phyloP scores from a whole-genome alignment of 345 rosid species.

The Leavenworthia alabamica region DNA sequence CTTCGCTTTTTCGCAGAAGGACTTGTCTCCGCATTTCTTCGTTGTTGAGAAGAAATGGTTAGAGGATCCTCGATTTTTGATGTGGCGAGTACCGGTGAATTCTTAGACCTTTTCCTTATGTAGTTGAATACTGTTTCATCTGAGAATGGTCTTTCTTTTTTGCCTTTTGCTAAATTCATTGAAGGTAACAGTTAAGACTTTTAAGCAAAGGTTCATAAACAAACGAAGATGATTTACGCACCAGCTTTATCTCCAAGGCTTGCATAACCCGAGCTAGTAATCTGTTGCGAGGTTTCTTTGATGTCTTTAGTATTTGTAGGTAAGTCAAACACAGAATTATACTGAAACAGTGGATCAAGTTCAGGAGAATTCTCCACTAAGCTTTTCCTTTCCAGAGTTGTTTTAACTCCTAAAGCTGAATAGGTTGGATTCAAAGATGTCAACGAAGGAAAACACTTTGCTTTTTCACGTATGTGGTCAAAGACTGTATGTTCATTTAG shows the following conservation, averaged over 20 bases:
- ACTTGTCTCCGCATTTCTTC: conserved; percentile 25
- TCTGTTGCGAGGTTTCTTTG: conserved; percentile 14
- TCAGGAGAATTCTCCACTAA: conserved; percentile 35
- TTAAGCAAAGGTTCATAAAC: conserved; percentile 3
- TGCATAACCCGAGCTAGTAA: conserved; percentile 10
- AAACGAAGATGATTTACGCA: conserved; percentile 17
- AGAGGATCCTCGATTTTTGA: conserved; percentile 21
- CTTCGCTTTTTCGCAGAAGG: conserved; percentile 23
- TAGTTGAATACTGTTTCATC: conserved; percentile 58
- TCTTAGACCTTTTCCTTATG: conserved; percentile 58
- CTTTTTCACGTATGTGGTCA: conserved; percentile 76
- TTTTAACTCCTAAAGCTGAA: conserved; percentile 35
- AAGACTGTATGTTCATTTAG: conserved; percentile 55
- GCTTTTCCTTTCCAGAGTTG: conserved; percentile 46
- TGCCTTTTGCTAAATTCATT: conserved; percentile 5
- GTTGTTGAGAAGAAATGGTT: conserved; percentile 25
- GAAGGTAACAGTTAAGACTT: not conserved
- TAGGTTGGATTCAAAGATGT: conserved; percentile 34
- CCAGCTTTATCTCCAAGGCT: conserved; percentile 35
- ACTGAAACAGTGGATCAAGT: conserved; percentile 29
- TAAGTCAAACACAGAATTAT: conserved; percentile 24
- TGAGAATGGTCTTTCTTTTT: conserved; percentile 28
- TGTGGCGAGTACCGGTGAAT: conserved; percentile 39
- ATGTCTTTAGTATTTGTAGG: conserved; percentile 16
- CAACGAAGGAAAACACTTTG: conserved; percentile 60